These are phyloP conservation scores for Phytophthora pisi DNA, from an alignment of 352 stramenopile species.

Conservation along the genomic window DNA sequence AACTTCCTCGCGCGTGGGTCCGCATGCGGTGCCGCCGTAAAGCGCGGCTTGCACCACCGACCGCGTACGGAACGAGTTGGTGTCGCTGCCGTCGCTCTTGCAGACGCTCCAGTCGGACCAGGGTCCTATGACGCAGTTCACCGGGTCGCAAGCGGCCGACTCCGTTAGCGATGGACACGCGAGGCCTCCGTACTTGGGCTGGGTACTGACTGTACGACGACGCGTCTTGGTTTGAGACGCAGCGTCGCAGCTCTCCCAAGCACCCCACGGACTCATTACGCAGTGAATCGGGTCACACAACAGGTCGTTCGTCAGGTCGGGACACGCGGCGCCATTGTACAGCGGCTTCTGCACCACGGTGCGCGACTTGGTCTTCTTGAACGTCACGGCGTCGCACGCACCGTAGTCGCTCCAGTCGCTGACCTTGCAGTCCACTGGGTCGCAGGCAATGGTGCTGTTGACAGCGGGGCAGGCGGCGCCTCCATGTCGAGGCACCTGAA, in stretches of 20 bases:
- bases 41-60: slow-evolving; percentile 33
- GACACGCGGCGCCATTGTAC: slow-evolving; percentile 50
- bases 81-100: slow-evolving; percentile 26
- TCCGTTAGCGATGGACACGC: slow-evolving; percentile 38
- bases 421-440: slow-evolving; percentile 53
- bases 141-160: slow-evolving; percentile 41
- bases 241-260: slow-evolving; percentile 43
- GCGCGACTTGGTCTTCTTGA: slow-evolving; percentile 54
- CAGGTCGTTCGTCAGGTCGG: slow-evolving; percentile 50
- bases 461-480: slow-evolving; percentile 41
- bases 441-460: slow-evolving; percentile 43
- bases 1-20: slow-evolving; percentile 35
- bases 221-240: slow-evolving; percentile 46
- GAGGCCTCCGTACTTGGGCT: slow-evolving; percentile 44
- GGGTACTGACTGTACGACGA: slow-evolving; percentile 26
- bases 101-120: slow-evolving; percentile 49
- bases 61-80: slow-evolving; percentile 39
- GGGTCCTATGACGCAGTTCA: slow-evolving; percentile 46
- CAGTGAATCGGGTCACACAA: slow-evolving; percentile 62
- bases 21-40: slow-evolving; percentile 47
- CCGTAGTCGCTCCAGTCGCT: slow-evolving; percentile 50
- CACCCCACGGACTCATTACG: slow-evolving; percentile 37
- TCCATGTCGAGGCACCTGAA: slow-evolving; percentile 27
- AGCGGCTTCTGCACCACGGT: slow-evolving; percentile 35
- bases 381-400: slow-evolving; percentile 47